Percentiles rank a stretch among this genome's conserved stretches.
These are phyloP conservation scores for Stentor coeruleus DNA, from an alignment of 73 alveolate species.

Conservation along the genomic window DNA sequence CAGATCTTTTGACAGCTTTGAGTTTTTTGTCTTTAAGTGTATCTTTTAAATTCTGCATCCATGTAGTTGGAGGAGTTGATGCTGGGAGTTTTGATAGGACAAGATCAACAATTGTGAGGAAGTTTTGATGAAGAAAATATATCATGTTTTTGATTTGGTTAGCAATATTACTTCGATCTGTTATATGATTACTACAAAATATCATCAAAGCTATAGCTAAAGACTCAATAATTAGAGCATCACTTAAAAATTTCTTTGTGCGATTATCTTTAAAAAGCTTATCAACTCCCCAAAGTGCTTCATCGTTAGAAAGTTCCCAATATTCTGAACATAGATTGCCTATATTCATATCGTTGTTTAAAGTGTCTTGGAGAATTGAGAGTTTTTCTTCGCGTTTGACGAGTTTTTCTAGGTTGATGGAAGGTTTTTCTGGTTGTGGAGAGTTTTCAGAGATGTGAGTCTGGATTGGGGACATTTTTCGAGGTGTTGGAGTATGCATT, in stretches of 20 bases:
- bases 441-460: not conserved
- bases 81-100: slow-evolving; percentile 44
- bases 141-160: slow-evolving; percentile 37
- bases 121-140: slow-evolving; percentile 45
- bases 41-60: slow-evolving; percentile 32
- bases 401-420: not conserved
- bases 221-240: slow-evolving; percentile 7
- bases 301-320: not conserved
- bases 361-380: not conserved
- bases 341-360: not conserved
- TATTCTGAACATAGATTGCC: not conserved
- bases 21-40: slow-evolving; percentile 32
- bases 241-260: not conserved
- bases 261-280: slow-evolving; percentile 17
- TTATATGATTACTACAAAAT: not conserved
- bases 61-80: slow-evolving; percentile 38
- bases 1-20: slow-evolving; percentile 30
- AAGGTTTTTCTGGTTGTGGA: not conserved
- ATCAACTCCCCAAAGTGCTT: slow-evolving; percentile 20
- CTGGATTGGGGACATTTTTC: not conserved
- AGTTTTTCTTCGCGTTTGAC: not conserved
- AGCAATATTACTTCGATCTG: not conserved
- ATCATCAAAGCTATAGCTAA: not conserved
- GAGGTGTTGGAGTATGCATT: not conserved
- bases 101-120: slow-evolving; percentile 41